Conservation (phyloP, 148 eudicot species). For the Rhododendron mucronatum region DNA sequence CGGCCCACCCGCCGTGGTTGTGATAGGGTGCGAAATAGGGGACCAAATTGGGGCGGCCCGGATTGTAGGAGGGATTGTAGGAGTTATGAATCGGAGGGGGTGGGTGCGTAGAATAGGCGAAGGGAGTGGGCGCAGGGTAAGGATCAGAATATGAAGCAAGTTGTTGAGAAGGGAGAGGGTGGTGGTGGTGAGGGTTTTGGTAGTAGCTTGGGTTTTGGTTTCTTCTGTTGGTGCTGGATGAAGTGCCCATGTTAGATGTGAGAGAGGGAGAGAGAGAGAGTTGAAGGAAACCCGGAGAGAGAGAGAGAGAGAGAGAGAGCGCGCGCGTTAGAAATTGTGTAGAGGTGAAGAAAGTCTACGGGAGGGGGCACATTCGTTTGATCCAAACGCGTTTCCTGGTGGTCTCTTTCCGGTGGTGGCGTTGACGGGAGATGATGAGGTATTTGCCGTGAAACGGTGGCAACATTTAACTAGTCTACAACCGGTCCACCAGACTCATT, state of each 20-base stretch:
- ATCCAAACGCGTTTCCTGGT: no score
- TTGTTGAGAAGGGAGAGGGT: slow-evolving; percentile 21
- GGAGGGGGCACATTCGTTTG: no score
- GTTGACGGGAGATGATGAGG: neutral
- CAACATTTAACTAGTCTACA: no score
- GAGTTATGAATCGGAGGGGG: slow-evolving; percentile 17
- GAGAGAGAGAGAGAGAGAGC: no score
- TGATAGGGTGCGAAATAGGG: slow-evolving; percentile 19
- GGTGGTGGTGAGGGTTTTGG: slow-evolving; percentile 16
- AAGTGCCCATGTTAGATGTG: slow-evolving; percentile 32
- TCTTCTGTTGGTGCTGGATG: slow-evolving; percentile 35
- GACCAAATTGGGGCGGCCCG: slow-evolving; percentile 23
- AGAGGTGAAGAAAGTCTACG: no score
- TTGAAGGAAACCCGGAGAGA: no score
- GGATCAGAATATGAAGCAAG: slow-evolving; percentile 10
- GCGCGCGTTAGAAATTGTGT: no score
- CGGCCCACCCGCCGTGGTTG: slow-evolving; percentile 35
- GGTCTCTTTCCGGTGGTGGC: no score
- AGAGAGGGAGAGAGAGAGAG: neutral
- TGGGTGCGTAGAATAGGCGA: slow-evolving; percentile 16
- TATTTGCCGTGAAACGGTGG: neutral
- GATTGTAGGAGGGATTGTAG: slow-evolving; percentile 10
- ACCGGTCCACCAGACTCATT: no score
- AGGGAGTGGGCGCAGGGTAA: slow-evolving; percentile 8
- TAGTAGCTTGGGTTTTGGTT: slow-evolving; percentile 8